A percentile compares a stretch with the other conserved stretches of the same genome.
Evolutionary conservation across 2,329 filamentous ascomycete genomes (phyloP).

Genomic region (Chaetomium olivaceum): DNA sequence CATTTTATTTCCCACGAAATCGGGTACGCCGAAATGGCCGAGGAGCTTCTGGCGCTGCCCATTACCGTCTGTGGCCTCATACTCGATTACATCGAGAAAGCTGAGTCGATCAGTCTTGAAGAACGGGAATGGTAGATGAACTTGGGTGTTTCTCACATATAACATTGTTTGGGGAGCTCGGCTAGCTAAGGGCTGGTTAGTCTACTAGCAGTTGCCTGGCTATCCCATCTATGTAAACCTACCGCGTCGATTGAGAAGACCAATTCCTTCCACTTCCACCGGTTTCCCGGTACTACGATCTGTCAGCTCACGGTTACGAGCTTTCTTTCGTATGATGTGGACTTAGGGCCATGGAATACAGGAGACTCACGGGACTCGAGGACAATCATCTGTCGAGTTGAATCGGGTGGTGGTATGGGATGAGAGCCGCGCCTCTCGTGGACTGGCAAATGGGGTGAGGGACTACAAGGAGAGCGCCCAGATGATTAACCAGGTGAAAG

Average conservation of each 20-base stretch:
- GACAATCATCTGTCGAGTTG: neutral
- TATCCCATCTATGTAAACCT: neutral
- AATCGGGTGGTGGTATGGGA: neutral
- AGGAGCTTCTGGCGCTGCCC: constrained; percentile 23
- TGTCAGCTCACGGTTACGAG: neutral
- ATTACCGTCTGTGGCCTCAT: constrained; percentile 14
- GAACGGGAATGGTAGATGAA: no score
- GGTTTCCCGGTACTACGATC: neutral
- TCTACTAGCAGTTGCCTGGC: neutral
- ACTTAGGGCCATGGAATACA: no score
- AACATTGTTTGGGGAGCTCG: constrained; percentile 20
- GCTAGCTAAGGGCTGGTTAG: constrained; percentile 3
- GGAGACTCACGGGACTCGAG: constrained; percentile 7
- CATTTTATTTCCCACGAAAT: constrained; percentile 25
- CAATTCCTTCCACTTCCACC: neutral
- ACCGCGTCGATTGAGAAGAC: neutral
- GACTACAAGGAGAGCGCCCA: no score
- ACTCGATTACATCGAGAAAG: constrained; percentile 25
- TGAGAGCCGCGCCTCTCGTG: neutral
- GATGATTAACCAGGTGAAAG: neutral
- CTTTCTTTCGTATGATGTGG: neutral
- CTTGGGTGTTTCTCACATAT: constrained; percentile 8
- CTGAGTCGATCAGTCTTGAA: constrained; percentile 3
- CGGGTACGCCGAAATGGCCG: constrained; percentile 26
- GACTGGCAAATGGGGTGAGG: no score